Percentiles rank a stretch among this genome's conserved stretches.
Conservation (phyloP, 2,329 filamentous ascomycete species). For the Calonectria pauciramosa region DNA sequence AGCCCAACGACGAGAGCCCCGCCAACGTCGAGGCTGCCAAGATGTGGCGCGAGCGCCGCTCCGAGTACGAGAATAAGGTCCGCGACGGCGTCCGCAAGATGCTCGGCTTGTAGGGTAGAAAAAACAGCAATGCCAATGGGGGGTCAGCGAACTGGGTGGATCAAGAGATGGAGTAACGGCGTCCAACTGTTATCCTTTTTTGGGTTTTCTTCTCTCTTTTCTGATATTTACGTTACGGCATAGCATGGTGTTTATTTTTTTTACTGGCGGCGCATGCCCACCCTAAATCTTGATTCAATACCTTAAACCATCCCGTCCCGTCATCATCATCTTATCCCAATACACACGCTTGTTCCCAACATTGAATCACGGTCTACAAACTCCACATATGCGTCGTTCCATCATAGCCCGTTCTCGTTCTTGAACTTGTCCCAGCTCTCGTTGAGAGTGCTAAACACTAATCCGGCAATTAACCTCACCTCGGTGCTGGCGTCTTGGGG, state of each 20-base stretch:
- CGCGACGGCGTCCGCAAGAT: constrained; percentile 84
- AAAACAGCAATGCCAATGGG: neutral
- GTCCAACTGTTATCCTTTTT: constrained; percentile 26
- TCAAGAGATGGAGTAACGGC: constrained; percentile 39
- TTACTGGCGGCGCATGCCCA: constrained; percentile 35
- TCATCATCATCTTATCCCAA: constrained; percentile 24
- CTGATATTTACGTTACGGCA: constrained; percentile 33
- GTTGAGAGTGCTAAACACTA: constrained; percentile 77
- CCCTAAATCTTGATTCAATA: constrained; percentile 40
- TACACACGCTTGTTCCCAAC: constrained; percentile 39
- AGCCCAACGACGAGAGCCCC: constrained; percentile 96
- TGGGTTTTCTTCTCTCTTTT: constrained; percentile 4
- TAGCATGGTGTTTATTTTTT: constrained; percentile 44
- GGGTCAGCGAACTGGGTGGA: neutral
- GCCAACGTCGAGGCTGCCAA: constrained; percentile 97
- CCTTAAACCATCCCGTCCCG: constrained; percentile 21
- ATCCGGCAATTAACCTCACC: constrained; percentile 74
- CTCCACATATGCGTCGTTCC: constrained; percentile 36
- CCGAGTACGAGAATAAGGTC: constrained; percentile 89
- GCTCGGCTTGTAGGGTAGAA: constrained; percentile 72
- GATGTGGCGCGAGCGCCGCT: constrained; percentile 90
- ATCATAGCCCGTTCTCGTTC: constrained; percentile 73
- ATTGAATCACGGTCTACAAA: constrained; percentile 42
- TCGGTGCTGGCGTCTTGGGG: constrained; percentile 75
- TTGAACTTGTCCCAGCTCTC: constrained; percentile 83